phyloP scores from a whole-genome alignment of 2,329 filamentous ascomycete genomes.

The Xylaria sp. region DNA sequence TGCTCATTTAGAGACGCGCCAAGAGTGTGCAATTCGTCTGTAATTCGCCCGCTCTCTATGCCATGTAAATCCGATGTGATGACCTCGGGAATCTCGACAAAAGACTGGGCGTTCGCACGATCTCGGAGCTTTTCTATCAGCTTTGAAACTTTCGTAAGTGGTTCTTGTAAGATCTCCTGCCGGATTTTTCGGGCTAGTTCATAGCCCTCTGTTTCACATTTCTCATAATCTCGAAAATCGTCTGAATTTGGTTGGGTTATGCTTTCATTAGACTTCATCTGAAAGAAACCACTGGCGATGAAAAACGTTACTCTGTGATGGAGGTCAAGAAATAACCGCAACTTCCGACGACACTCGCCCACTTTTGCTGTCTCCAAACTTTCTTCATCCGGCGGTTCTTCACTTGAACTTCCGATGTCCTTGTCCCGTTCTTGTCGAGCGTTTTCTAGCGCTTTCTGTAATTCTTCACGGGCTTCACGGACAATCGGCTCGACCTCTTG shows the following conservation, averaged over 20 bases:
- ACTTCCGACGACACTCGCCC: conserved; percentile 69
- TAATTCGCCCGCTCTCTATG: conserved; percentile 75
- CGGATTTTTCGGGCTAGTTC: conserved; percentile 81
- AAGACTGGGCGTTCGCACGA: conserved; percentile 63
- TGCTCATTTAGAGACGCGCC: conserved; percentile 77
- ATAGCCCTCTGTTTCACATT: conserved; percentile 77
- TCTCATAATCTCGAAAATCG: conserved; percentile 73
- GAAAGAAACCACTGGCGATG: conserved; percentile 82
- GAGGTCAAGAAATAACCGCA: conserved; percentile 80
- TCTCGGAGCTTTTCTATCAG: conserved; percentile 72
- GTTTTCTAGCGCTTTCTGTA: conserved; percentile 63
- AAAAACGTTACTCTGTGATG: conserved; percentile 88
- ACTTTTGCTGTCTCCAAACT: conserved; percentile 56
- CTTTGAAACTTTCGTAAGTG: conserved; percentile 66
- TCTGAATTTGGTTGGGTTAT: conserved; percentile 74
- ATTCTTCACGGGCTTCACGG: conserved; percentile 70
- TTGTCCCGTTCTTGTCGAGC: conserved; percentile 47
- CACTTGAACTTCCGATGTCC: conserved; percentile 34
- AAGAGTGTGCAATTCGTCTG: conserved; percentile 74
- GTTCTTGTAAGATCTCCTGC: conserved; percentile 76
- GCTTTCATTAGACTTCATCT: conserved; percentile 78
- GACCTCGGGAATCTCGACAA: conserved; percentile 73
- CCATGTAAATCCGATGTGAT: conserved; percentile 66
- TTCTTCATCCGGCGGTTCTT: conserved; percentile 37
- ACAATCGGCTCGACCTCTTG: conserved; percentile 65